A percentile compares a stretch with the other conserved stretches of the same genome.
phyloP scores from a whole-genome alignment of 352 stramenopile species.

The Pilasporangium apinafurcum region DNA sequence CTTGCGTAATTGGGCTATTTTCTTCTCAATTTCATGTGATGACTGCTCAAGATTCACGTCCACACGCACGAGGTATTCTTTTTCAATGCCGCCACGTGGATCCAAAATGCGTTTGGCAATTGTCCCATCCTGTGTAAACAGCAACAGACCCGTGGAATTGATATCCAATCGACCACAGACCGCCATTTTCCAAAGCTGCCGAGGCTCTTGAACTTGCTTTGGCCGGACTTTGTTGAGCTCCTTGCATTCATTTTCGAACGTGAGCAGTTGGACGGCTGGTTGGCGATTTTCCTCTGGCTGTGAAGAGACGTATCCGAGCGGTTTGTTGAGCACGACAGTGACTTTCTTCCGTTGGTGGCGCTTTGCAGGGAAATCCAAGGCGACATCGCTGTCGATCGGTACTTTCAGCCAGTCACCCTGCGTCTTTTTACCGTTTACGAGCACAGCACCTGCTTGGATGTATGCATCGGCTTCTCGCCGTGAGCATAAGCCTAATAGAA shows the following conservation, averaged over 20 bases:
- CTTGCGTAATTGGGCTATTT: conserved; percentile 40
- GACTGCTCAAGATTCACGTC: conserved; percentile 47
- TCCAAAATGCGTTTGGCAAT: conserved; percentile 78
- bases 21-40: conserved; percentile 42
- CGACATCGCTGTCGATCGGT: conserved; percentile 41
- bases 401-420: conserved; percentile 73
- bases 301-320: conserved; percentile 73
- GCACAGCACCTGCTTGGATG: conserved; percentile 66
- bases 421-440: conserved; percentile 65
- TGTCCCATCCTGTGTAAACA: conserved; percentile 79
- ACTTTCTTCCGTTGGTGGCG: conserved; percentile 73
- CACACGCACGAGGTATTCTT: conserved; percentile 82
- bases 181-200: conserved; percentile 71
- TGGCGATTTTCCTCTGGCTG: conserved; percentile 62
- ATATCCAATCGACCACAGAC: conserved; percentile 77
- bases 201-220: conserved; percentile 33
- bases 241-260: conserved; percentile 65
- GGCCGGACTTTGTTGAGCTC: conserved; percentile 48
- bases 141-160: conserved; percentile 75
- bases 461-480: conserved; percentile 75
- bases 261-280: conserved; percentile 70
- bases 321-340: conserved; percentile 81
- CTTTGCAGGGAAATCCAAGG: conserved; percentile 56
- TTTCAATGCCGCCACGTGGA: conserved; percentile 63
- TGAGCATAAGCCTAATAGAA: conserved; percentile 50